phyloP scores from a whole-genome alignment of 179 eudicot genomes.

The Silene noctiflora region DNA sequence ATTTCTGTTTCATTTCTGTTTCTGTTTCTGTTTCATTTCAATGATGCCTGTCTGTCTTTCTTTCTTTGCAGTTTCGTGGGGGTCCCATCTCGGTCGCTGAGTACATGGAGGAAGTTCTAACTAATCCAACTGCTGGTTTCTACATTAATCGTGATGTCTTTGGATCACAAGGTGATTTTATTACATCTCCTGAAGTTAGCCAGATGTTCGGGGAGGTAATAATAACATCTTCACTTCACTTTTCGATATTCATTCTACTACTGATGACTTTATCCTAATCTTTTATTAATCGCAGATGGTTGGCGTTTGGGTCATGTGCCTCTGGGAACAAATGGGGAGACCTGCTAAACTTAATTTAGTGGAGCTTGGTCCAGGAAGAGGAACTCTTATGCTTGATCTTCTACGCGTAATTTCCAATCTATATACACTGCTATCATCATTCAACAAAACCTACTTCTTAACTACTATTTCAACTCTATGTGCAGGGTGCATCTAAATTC shows the following conservation, averaged over 20 bases:
- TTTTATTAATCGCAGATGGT: slow-evolving; percentile 50
- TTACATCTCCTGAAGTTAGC: slow-evolving; percentile 99
- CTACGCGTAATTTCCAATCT: slow-evolving; percentile 51
- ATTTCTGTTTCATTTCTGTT: too few relatives aligned
- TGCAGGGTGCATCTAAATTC: slow-evolving; percentile 81
- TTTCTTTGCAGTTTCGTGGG: slow-evolving; percentile 63
- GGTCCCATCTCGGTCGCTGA: slow-evolving; percentile 95
- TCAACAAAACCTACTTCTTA: neutral
- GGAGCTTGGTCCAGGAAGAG: slow-evolving; percentile 98
- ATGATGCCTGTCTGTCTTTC: neutral
- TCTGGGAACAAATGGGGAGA: slow-evolving; percentile 97
- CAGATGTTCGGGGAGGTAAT: slow-evolving; percentile 99
- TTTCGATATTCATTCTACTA: too few relatives aligned
- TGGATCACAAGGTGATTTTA: slow-evolving; percentile 91
- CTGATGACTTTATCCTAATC: neutral
- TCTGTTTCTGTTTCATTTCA: too few relatives aligned
- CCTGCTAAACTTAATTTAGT: slow-evolving; percentile 69
- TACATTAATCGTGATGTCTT: slow-evolving; percentile 95
- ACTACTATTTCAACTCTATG: neutral
- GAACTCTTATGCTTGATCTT: slow-evolving; percentile 96
- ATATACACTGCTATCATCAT: too few relatives aligned
- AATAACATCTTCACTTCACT: too few relatives aligned
- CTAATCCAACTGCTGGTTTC: slow-evolving; percentile 90
- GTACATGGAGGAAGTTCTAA: slow-evolving; percentile 97
- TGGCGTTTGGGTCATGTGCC: slow-evolving; percentile 94